phyloP scores from a whole-genome alignment of 202 grass and related monocot species.

The Setaria viridis region DNA sequence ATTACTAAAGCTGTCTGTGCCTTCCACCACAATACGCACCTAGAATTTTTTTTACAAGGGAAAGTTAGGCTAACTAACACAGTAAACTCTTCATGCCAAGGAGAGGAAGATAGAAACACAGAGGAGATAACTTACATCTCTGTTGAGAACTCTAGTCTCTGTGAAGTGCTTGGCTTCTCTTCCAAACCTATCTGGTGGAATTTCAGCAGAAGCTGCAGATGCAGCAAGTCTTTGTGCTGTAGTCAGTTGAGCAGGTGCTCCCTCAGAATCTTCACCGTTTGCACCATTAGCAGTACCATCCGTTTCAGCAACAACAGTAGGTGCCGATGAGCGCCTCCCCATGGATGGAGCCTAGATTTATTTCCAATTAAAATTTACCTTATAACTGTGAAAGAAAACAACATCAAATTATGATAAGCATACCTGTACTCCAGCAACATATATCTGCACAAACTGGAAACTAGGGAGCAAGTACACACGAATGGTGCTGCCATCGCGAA shows the following conservation, averaged over 20 bases:
- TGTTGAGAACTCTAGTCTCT: slow-evolving; percentile 85
- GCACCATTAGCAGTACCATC: slow-evolving; percentile 50
- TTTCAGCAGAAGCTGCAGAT: slow-evolving; percentile 63
- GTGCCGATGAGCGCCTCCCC: slow-evolving; percentile 75
- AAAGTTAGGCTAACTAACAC: slow-evolving; percentile 17
- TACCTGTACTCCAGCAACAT: slow-evolving; percentile 95
- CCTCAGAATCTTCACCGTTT: slow-evolving; percentile 69
- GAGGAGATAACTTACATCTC: slow-evolving; percentile 73
- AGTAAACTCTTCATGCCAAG: slow-evolving; percentile 5
- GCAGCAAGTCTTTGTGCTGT: slow-evolving; percentile 90
- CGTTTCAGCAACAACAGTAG: slow-evolving; percentile 54
- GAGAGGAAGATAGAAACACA: slow-evolving; percentile 17
- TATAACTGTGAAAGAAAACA: slow-evolving; percentile 13
- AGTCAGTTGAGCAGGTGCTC: slow-evolving; percentile 64
- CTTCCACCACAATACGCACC: slow-evolving; percentile 97
- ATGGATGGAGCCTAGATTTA: slow-evolving; percentile 78
- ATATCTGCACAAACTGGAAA: slow-evolving; percentile 97
- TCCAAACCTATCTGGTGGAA: slow-evolving; percentile 87
- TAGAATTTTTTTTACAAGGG: slow-evolving; percentile 48
- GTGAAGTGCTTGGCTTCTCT: slow-evolving; percentile 97
- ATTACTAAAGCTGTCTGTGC: slow-evolving; percentile 88
- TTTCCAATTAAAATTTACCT: slow-evolving; percentile 28
- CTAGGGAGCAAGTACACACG: slow-evolving; percentile 92
- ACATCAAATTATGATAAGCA: slow-evolving; percentile 29
- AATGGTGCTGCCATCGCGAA: slow-evolving; percentile 88